Base-by-base conservation (phyloP, 768 basidiomycete species). In the Auriscalpium microsporum region DNA sequence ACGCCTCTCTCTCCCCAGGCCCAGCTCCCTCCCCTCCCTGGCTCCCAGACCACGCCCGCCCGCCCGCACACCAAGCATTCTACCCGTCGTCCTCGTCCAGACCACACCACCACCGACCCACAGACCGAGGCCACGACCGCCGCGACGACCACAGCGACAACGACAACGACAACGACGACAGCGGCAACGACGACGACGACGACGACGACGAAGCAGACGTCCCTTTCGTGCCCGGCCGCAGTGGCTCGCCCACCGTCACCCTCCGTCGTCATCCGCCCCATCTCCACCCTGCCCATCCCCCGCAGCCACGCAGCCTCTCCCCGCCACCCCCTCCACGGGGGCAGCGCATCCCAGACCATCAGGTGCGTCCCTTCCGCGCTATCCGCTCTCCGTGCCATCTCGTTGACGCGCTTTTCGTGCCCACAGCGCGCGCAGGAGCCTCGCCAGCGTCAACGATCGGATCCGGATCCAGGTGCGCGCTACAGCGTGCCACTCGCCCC, bases 321-420 rank as follows among this genome's bases (percentile, higher is more conserved):
- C 37, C 17, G 14, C 17, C 34, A 3, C 9, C 28, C 13, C 37
- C 17, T 10, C 17, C 34, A 3, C 9, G 7, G 40, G 17, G 4
- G 45, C 11, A 42, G 4, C 57, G 40, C 19, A 59, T 56, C 47
- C 45, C 34, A 33, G 38, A 54, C 23, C 37, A 61, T 44, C 52
- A 54, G 38, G 60, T 61, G 52, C 36, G 50, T 47, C n/a, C 4
- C 9, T 35, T 11, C 50, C 9, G 28, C 33, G n/a, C 16, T 14
- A 21, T 11, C 47, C 28, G 38, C 40, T 53, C 23, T 42, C 37
- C 48, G 45, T 53, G 19, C 46, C 10, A 44, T 8, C 28, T 4
- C 28, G 5, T 28, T 28, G 28, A 28, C 28, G 28, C 28, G 28
- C 28, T 28, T 28, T 28, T 28, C 40, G 40, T 9, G 4, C 4